phyloP scores from a whole-genome alignment of 1,139 yeast species.

The Pichia sp. region DNA sequence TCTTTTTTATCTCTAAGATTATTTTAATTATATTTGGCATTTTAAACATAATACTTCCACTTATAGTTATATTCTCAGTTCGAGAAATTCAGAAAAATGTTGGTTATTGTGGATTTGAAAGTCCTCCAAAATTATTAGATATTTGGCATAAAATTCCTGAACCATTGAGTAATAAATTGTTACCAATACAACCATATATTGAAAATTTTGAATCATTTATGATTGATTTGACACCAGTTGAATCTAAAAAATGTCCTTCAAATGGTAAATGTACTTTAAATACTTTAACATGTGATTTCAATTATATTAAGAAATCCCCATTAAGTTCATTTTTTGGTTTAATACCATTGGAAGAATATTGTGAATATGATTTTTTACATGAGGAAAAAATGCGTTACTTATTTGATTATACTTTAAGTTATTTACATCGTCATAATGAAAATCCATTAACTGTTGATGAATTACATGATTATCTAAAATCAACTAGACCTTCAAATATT shows the following conservation, averaged over 20 bases:
- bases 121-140: conserved; percentile 28
- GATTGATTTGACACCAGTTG: conserved; percentile 39
- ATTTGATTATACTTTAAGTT: conserved; percentile 59
- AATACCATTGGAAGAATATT: conserved; percentile 56
- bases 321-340: conserved; percentile 50
- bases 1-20: too few relatives aligned
- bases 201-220: conserved; percentile 16
- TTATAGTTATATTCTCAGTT: conserved; percentile 4
- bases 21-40: too few relatives aligned
- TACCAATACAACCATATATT: conserved; percentile 12
- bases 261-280: conserved; percentile 69
- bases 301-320: conserved; percentile 51
- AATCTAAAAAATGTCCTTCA: conserved; percentile 71
- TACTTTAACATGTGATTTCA: conserved; percentile 63
- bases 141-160: conserved; percentile 15
- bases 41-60: not conserved
- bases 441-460: conserved; percentile 49
- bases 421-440: conserved; percentile 67
- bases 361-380: conserved; percentile 73
- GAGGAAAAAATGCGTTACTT: conserved; percentile 63
- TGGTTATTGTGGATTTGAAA: conserved; percentile 66
- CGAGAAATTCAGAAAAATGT: conserved; percentile 51
- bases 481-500: conserved; percentile 39
- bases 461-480: conserved; percentile 51
- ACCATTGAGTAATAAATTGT: conserved; percentile 3